Conservation (phyloP, 208 protist species). For the Blechomonas ayalai region DNA sequence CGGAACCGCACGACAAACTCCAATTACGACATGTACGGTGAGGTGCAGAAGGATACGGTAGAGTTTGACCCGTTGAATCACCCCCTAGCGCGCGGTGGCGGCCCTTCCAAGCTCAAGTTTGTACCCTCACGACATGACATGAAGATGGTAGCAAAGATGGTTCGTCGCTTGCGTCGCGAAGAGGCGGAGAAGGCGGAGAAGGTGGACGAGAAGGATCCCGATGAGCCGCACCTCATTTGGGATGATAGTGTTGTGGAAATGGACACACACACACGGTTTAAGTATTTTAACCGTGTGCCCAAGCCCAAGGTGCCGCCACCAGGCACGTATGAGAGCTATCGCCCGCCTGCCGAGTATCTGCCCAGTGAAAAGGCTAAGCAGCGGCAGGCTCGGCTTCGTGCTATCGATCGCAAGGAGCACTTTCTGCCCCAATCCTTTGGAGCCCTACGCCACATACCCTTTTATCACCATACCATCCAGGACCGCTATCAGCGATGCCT, state of each 20-base stretch:
- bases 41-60: conserved; percentile 73
- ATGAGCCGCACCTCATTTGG: conserved; percentile 58
- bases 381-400: conserved; percentile 83
- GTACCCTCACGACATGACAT: conserved; percentile 79
- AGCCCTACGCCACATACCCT: conserved; percentile 91
- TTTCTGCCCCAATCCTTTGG: conserved; percentile 92
- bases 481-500: conserved; percentile 99
- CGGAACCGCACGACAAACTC: conserved; percentile 86
- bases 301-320: conserved; percentile 81
- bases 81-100: conserved; percentile 79
- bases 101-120: conserved; percentile 81
- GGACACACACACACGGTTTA: conserved; percentile 82
- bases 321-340: conserved; percentile 97
- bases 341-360: conserved; percentile 98
- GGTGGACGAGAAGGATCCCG: conserved; percentile 19
- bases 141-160: conserved; percentile 90
- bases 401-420: conserved; percentile 89
- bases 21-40: conserved; percentile 87
- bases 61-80: conserved; percentile 90
- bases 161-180: conserved; percentile 61
- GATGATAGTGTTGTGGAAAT: conserved; percentile 82
- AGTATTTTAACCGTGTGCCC: conserved; percentile 77
- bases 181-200: conserved; percentile 23
- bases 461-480: conserved; percentile 93
- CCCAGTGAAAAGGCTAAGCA: conserved; percentile 86